These are phyloP conservation scores for Tremella yokohamensis DNA, from an alignment of 768 basidiomycete genomes.

Conservation along the genomic window DNA sequence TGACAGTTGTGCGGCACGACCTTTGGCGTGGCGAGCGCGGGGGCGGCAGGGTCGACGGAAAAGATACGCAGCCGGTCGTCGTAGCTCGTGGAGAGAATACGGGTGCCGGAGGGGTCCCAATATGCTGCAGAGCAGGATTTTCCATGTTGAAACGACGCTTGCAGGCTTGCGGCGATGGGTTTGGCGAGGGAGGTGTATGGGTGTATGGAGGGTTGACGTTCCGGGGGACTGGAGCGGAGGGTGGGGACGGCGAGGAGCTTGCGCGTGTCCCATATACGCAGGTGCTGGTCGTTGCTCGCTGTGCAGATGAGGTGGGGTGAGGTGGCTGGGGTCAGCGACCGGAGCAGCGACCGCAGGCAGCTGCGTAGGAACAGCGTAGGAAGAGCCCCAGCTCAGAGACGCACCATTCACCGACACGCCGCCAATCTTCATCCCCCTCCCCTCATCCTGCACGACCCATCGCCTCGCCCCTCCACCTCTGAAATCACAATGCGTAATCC, in stretches of 20 bases:
- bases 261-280: conserved; percentile 51
- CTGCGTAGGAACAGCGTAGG: neutral
- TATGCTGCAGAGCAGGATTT: conserved; percentile 51
- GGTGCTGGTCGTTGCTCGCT: conserved; percentile 49
- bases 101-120: conserved; percentile 53
- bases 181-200: neutral
- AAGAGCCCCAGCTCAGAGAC: conserved; percentile 9
- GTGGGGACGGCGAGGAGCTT: conserved; percentile 29
- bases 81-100: conserved; percentile 52
- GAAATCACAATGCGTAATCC: conserved; percentile 49
- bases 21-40: conserved; percentile 12
- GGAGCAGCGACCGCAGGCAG: conserved; percentile 20
- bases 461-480: conserved; percentile 31
- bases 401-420: conserved; percentile 51
- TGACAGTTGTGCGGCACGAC: conserved; percentile 52
- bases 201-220: conserved; percentile 18
- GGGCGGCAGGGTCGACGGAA: no score
- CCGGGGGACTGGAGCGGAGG: neutral
- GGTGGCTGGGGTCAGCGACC: conserved; percentile 29
- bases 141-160: conserved; percentile 45
- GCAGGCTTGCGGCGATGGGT: conserved; percentile 11
- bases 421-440: conserved; percentile 47
- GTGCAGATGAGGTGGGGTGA: conserved; percentile 47
- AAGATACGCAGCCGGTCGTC: conserved; percentile 50
- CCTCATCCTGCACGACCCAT: conserved; percentile 42